phyloP scores from a whole-genome alignment of 805 yeast species.

The Schwanniomyces occidentalis region DNA sequence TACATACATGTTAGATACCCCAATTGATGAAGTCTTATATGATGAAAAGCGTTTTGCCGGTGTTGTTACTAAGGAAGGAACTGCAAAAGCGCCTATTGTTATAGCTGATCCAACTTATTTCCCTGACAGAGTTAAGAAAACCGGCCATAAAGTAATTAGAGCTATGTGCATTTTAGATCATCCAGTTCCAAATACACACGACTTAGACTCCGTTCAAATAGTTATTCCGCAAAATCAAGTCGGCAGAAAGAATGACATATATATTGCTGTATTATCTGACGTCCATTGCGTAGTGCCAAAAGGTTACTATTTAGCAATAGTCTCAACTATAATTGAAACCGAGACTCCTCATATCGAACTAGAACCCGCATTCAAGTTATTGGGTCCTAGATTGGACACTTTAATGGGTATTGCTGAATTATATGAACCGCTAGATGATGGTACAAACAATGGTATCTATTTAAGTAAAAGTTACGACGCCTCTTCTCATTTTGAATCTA shows the following conservation, averaged over 20 bases:
- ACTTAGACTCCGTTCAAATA: constrained; percentile 87
- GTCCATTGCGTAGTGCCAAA: constrained; percentile 88
- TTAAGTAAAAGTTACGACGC: constrained; percentile 92
- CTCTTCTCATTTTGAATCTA: constrained; percentile 90
- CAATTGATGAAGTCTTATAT: constrained; percentile 85
- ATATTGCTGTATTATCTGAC: constrained; percentile 85
- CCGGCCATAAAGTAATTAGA: constrained; percentile 74
- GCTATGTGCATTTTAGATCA: constrained; percentile 90
- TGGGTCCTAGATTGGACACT: constrained; percentile 78
- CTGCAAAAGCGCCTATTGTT: constrained; percentile 87
- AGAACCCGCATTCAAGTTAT: constrained; percentile 88
- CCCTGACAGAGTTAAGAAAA: constrained; percentile 74
- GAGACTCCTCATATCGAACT: constrained; percentile 88
- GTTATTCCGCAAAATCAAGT: constrained; percentile 97
- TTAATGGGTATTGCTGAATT: constrained; percentile 93
- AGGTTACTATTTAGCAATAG: constrained; percentile 89
- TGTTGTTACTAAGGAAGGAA: constrained; percentile 88
- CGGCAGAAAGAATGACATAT: constrained; percentile 89
- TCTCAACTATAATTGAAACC: constrained; percentile 93
- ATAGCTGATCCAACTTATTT: constrained; percentile 98
- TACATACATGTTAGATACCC: constrained; percentile 96
- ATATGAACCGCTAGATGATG: constrained; percentile 85
- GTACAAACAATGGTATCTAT: constrained; percentile 73
- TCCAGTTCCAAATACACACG: constrained; percentile 78
- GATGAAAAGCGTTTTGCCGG: constrained; percentile 70